Conservation (phyloP, 805 yeast genomes). For the Candida verbasci region DNA sequence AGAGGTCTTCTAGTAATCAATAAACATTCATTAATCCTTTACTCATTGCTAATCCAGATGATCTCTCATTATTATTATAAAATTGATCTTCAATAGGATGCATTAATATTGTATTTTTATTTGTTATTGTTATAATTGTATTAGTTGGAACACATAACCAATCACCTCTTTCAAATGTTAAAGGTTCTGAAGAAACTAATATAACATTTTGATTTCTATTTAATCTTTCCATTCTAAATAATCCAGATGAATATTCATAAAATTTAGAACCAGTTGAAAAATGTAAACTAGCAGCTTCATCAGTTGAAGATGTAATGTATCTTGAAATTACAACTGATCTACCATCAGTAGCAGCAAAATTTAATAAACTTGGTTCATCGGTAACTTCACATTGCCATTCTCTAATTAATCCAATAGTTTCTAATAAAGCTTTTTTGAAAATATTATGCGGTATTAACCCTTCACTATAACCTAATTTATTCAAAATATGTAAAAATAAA, state of each 20-base stretch:
- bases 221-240: conserved; percentile 88
- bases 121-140: conserved; percentile 73
- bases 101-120: conserved; percentile 74
- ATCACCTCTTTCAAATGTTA: conserved; percentile 94
- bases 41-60: conserved; percentile 77
- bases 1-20: conserved; percentile 54
- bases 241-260: conserved; percentile 85
- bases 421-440: conserved; percentile 63
- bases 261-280: conserved; percentile 92
- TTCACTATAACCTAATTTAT: conserved; percentile 74
- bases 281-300: conserved; percentile 95
- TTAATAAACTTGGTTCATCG: conserved; percentile 70
- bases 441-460: conserved; percentile 46
- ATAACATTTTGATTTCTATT: conserved; percentile 91
- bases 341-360: conserved; percentile 96
- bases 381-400: conserved; percentile 71
- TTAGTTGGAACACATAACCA: conserved; percentile 98
- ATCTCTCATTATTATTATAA: conserved; percentile 70
- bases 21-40: conserved; percentile 90
- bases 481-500: conserved; percentile 70
- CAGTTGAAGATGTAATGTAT: conserved; percentile 81
- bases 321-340: conserved; percentile 79
- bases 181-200: conserved; percentile 96
- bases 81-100: conserved; percentile 92
- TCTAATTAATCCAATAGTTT: conserved; percentile 71